Base-by-base conservation (phyloP, 345 rosid species). In the Cardamine chenopodiifolia region DNA sequence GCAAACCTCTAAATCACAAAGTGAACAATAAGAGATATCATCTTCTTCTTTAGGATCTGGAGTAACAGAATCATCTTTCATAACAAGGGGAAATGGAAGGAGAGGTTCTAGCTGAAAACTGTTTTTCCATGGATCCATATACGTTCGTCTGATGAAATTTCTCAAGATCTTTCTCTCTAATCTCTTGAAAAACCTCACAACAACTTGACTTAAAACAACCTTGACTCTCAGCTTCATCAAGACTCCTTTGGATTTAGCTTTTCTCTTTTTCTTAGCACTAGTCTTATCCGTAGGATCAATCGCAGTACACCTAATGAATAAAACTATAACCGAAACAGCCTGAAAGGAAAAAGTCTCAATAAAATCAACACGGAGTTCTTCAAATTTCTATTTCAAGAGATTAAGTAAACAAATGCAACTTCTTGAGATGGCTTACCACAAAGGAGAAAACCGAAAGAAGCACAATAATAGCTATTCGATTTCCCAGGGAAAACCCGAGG, bases 241-340 rank as follows among this genome's bases (percentile, higher is more conserved):
- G 32, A 81, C 66, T 70, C 87, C 88, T 64, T 79, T 85, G 14
- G 87, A 78, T 74, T 83, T 86, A 31, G 79, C 75, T 32, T 37
- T 85, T 73, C 72, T 88, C 86, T 71, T 92, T 87, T 81, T 90
- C 78, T 76, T 89, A 39, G 81, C 83, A 74, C 90, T 84, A 77
- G 92, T 86, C 55, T 83, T 95, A 79, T 95, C 99, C 7, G 96
- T 89, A 0, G 99, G 97, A 65, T 95, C 94, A n/a, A 86, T 92
- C 6, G 96, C 91, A 1, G 96, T 87, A 68, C 97, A 92, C 78
- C 97, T 86, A 69, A 86, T 77, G 60, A 92, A 95, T 42, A 95
- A 76, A 48, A 88, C 83, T 81, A 90, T 80, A 17, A 93, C 97
- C 50, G 88, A 88, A 63, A 86, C 45, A 28, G 83, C 98, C 99